Evolutionary conservation across 2,329 filamentous ascomycete genomes (phyloP).

Genomic region (Colletotrichum cordylinicola): DNA sequence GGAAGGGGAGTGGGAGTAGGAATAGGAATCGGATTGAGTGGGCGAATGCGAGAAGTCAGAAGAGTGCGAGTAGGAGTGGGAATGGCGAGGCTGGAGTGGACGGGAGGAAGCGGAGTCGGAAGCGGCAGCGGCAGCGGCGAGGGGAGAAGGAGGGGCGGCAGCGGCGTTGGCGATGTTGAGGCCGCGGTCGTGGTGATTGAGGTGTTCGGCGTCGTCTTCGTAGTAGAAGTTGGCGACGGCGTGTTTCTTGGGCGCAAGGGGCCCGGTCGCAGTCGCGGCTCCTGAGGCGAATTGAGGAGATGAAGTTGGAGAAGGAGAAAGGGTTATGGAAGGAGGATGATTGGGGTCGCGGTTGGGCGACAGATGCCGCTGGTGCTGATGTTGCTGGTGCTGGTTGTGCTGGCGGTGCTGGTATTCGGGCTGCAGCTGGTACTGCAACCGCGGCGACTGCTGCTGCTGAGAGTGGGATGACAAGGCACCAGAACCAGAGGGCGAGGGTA

Average conservation of each 20-base stretch:
- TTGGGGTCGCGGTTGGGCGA: not conserved
- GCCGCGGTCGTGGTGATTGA: not conserved
- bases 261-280: not conserved
- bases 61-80: not conserved
- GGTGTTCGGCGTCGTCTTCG: constrained; percentile 9
- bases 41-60: not conserved
- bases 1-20: not conserved
- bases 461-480: not conserved
- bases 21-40: not conserved
- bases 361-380: not conserved
- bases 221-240: constrained; percentile 19
- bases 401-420: not conserved
- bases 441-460: not conserved
- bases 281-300: not conserved
- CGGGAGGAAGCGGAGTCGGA: constrained; percentile 18
- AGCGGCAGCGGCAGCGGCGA: not conserved
- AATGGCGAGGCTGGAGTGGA: constrained; percentile 8
- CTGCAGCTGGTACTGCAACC: not conserved
- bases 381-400: not conserved
- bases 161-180: not conserved
- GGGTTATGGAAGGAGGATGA: not conserved
- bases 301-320: not conserved
- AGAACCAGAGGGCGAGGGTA: not conserved
- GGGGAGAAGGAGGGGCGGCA: not conserved
- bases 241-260: constrained; percentile 12